These are phyloP conservation scores for Aspergillus jensenii DNA, from an alignment of 2,329 filamentous ascomycete species.

Conservation along the genomic window DNA sequence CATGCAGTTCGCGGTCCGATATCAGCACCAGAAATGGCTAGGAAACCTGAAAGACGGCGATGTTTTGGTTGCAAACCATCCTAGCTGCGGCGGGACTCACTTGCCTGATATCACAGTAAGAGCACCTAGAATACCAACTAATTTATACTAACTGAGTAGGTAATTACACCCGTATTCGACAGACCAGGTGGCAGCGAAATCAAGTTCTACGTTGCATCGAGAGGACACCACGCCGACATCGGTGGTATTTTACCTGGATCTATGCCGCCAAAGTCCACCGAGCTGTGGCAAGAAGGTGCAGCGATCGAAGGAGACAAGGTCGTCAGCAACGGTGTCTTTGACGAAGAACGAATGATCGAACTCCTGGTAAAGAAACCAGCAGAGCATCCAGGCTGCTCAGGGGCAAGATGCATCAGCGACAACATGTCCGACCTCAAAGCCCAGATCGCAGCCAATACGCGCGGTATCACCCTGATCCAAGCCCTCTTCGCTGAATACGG, in stretches of 20 bases:
- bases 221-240: constrained; percentile 81
- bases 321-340: constrained; percentile 73
- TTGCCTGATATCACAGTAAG: constrained; percentile 72
- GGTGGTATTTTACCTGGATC: constrained; percentile 79
- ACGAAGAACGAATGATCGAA: constrained; percentile 73
- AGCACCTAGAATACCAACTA: constrained; percentile 33
- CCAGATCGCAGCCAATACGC: constrained; percentile 82
- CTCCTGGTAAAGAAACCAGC: constrained; percentile 72
- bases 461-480: constrained; percentile 76
- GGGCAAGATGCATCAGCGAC: constrained; percentile 75
- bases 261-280: constrained; percentile 65
- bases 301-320: constrained; percentile 57
- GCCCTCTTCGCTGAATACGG: constrained; percentile 75
- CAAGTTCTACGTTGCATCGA: constrained; percentile 77
- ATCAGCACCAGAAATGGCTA: constrained; percentile 77
- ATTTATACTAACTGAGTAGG: constrained; percentile 17
- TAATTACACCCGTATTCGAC: constrained; percentile 76
- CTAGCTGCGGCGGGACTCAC: constrained; percentile 81
- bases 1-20: constrained; percentile 80
- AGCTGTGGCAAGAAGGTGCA: constrained; percentile 50
- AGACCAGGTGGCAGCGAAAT: constrained; percentile 63
- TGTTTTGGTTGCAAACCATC: constrained; percentile 81
- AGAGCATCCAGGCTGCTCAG: constrained; percentile 71
- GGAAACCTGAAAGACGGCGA: constrained; percentile 76
- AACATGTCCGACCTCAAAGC: constrained; percentile 86